A percentile compares a stretch with the other conserved stretches of the same genome.
Evolutionary conservation across 2,329 filamentous ascomycete genomes (phyloP).

Genomic region (Acrocalymma vagum): DNA sequence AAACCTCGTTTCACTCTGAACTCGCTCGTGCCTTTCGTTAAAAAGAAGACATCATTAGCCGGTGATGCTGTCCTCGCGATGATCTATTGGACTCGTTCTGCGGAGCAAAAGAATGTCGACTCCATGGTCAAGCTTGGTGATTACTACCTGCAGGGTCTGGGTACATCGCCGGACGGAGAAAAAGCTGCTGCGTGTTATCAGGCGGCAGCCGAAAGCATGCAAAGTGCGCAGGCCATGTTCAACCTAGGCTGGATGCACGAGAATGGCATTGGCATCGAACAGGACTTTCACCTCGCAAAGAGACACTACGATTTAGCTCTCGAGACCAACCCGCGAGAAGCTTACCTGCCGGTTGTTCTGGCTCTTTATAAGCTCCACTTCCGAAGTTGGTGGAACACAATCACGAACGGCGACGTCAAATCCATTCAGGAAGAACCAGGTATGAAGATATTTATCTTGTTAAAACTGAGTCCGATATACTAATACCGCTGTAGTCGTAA

Average conservation of each 20-base stretch:
- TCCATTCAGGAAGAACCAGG: conserved; percentile 89
- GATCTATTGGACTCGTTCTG: conserved; percentile 94
- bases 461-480: conserved; percentile 7
- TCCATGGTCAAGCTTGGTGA: conserved; percentile 98
- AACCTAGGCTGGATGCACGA: conserved; percentile 99
- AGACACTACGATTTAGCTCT: conserved; percentile 93
- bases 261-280: conserved; percentile 89
- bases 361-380: conserved; percentile 85
- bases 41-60: conserved; percentile 56
- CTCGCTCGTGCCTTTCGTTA: conserved; percentile 60
- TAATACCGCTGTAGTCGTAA: conserved; percentile 61
- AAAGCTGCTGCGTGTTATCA: conserved; percentile 95
- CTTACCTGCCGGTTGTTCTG: conserved; percentile 90
- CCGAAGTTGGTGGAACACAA: conserved; percentile 91
- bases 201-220: conserved; percentile 87
- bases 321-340: conserved; percentile 84
- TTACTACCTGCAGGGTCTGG: conserved; percentile 88
- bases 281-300: conserved; percentile 97
- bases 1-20: conserved; percentile 59
- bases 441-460: conserved; percentile 55
- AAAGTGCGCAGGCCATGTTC: conserved; percentile 94
- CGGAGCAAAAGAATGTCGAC: conserved; percentile 91
- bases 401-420: conserved; percentile 90
- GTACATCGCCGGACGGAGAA: conserved; percentile 72
- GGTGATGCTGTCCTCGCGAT: conserved; percentile 74